A percentile compares a stretch with the other conserved stretches of the same genome.
These are phyloP conservation scores for Xylaria telfairii DNA, from an alignment of 495 filamentous ascomycete species.

Conservation along the genomic window DNA sequence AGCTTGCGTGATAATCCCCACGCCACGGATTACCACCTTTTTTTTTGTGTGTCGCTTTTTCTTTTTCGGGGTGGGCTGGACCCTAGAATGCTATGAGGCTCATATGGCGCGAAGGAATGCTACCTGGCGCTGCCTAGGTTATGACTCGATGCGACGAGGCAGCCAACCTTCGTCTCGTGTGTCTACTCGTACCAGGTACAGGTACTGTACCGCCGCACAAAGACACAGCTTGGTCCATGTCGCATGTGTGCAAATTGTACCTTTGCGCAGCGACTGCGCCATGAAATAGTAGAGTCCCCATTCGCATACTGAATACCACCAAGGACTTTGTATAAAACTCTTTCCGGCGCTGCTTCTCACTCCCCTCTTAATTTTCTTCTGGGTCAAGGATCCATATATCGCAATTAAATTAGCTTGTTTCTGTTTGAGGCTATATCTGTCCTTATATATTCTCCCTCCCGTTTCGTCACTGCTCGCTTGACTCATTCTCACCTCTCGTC, in stretches of 20 bases:
- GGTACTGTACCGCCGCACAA: slow-evolving; percentile 33
- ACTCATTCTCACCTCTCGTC: slow-evolving; percentile 7
- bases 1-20: slow-evolving; percentile 20
- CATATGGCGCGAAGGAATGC: slow-evolving; percentile 35
- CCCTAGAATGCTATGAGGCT: slow-evolving; percentile 36
- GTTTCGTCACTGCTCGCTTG: slow-evolving; percentile 13
- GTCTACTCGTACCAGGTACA: slow-evolving; percentile 32
- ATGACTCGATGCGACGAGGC: slow-evolving; percentile 41
- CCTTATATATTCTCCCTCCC: slow-evolving; percentile 18
- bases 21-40: slow-evolving; percentile 29
- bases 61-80: slow-evolving; percentile 29
- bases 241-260: slow-evolving; percentile 33
- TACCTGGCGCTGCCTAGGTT: slow-evolving; percentile 36
- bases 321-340: slow-evolving; percentile 23
- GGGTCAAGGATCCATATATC: slow-evolving; percentile 11
- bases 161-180: slow-evolving; percentile 31
- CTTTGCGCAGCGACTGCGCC: slow-evolving; percentile 32
- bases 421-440: slow-evolving; percentile 12
- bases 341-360: slow-evolving; percentile 13
- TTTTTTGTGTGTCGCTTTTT: slow-evolving; percentile 5
- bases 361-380: slow-evolving; percentile 10
- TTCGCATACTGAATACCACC: slow-evolving; percentile 11
- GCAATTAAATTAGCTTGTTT: slow-evolving; percentile 14
- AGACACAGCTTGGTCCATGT: slow-evolving; percentile 28
- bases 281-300: slow-evolving; percentile 1